Evolutionary conservation across 768 basidiomycete genomes (phyloP), one percentile per base, ranked within the genome.

Genomic region (Pleurotus ostreatus): DNA sequence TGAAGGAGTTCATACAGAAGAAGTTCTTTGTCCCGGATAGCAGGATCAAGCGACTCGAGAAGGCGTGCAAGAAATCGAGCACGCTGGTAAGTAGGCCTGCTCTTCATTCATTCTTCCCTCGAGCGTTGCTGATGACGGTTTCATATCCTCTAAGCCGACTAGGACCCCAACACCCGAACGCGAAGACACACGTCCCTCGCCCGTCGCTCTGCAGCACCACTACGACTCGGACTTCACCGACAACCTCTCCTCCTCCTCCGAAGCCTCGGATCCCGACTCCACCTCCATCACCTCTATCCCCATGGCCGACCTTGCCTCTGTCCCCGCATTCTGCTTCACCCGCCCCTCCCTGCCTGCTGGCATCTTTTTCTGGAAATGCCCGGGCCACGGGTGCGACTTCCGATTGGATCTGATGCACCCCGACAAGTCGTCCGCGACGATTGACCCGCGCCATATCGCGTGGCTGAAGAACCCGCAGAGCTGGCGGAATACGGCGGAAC

Each of bases 201-300:
- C n/a, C 18, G 13, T 44, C 39, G 49, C 39, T 7, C 26, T 48
- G 15, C 48, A 62, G 46, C 71, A 63, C 54, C 62, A 64, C 9
- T 85, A 85, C 59, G 82, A 80, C 62, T 74, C 80, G 0, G 84
- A 86, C 61, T 86, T 85, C 63, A 80, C 79, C 9, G 30, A 34
- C 30, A 11, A 34, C 30, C 76, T 78, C n/a, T 62, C 66, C 5
- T 82, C 82, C 3, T 76, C 78, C 18, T 69, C 68, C 11, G 70
- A 75, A 5, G 73, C 68, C n/a, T 67, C 76, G 1, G 75, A 76
- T 43, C 71, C 75, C 8, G 68, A 75, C 39, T 51, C 66, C 1
- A 71, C 68, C 20, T 18, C 61, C 2, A 8, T 41, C 26, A 6
- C 30, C 4, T 3, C 15, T 2, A 22, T 16, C 8, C 41, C 41